Base-by-base conservation (phyloP, 2,329 filamentous ascomycete species). In the Dothistroma septosporum region DNA sequence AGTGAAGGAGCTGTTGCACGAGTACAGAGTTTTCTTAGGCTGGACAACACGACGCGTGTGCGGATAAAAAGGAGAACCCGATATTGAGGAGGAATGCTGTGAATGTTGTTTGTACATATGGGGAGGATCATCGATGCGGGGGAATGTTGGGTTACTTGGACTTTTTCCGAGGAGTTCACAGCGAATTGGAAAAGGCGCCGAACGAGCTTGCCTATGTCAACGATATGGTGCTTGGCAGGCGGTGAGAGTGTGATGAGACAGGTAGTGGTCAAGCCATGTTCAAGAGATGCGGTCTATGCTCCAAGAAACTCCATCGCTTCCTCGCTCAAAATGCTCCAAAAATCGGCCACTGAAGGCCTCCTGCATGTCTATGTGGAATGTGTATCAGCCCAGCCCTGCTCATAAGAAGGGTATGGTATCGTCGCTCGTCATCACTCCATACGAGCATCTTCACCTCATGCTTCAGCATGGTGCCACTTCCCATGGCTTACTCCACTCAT, bases 401-500 rank as follows among this genome's bases (percentile, higher is more conserved):
- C 41, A 16, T 44, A 44, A 44, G 41, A 44, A 44, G 41, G 41
- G 14, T 44, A 44, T n/a, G 41, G 41, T 44, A 44, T n/a, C 14
- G 19, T n/a, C 4, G 8, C n/a, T 19, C 41, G n/a, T 44, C 37
- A n/a, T 7, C 37, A n/a, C 37, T 16, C n/a, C n/a, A 12, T n/a
- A 2, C 12, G 12, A 12, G 19, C 14, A 44, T 7, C 37, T 1
- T 7, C 37, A 37, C 14, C 37, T 16, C 16, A 12, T 19, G 10
- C 37, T 8, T n/a, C 37, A 16, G 10, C 12, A 7, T 44, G 12
- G 2, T 16, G 3, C 12, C 7, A 12, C 37, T n/a, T 37, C 10
- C 33, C 33, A 37, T 6, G 37, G 37, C 8, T 4, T 7, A 44
- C n/a, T 44, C 44, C 9, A 21, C 47, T 28, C 22, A 9, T 78